Base-by-base conservation (phyloP, 2,329 filamentous ascomycete genomes). In the Colletotrichum abscissum region DNA sequence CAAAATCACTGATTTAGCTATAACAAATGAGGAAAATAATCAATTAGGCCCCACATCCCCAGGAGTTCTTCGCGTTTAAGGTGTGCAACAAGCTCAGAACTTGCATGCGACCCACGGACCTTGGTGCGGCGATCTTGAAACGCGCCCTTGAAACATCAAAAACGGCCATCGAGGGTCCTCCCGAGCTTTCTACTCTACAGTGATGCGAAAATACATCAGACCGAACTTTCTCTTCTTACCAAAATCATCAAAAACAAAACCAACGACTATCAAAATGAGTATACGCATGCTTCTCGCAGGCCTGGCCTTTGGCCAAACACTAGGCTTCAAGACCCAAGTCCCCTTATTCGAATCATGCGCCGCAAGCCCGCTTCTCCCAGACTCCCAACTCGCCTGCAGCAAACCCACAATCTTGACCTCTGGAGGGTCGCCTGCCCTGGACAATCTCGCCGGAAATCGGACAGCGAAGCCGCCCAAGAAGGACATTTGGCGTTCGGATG, bases 401-500 rank as follows among this genome's bases (percentile, higher is more conserved):
- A 73, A 71, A 42, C 7, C 3, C 22, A 22, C 59, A 2, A 24
- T 66, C 22, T 62, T 57, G 56, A 2, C 9, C 4, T 22, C 69
- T 4, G 38, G 59, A 2, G 55, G 22, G 3, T 3, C 60, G 26
- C 54, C 67, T 9, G 16, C n/a, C 28, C 26, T 60, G 5, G 56
- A 38, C 19, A 49, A 46, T 3, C 28, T 62, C 62, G 60, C 30
- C 56, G n/a, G 22, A 14, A 73, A 70, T 46, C 16, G 60, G 46
- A 73, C 70, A n/a, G 12, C 16, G 26, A 52, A 65, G 16, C 38
- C n/a, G 65, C 65, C 30, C 6, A 73, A 73, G 70, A 70, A 73
- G 4, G 70, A 66, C 56, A 70, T 73, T 11, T 73, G 70, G 70
- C 70, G 70, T 70, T 66, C 67, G 46, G 70, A 73, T n/a, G 67